Base-by-base conservation (phyloP, 768 basidiomycete genomes). In the Trametes coccinea region DNA sequence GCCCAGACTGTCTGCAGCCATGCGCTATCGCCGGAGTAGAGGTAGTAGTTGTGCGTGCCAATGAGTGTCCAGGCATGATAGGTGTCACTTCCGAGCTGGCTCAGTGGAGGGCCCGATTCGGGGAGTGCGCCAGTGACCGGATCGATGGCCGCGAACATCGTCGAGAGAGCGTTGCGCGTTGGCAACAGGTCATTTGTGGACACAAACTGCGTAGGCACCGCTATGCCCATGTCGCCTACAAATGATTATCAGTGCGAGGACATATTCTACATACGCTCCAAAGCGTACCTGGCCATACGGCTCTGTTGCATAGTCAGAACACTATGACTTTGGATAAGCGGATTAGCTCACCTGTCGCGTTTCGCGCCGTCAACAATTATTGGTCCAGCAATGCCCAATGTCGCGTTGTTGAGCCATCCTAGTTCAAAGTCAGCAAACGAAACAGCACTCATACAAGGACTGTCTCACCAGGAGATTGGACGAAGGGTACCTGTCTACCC, bases 331-430 rank as follows among this genome's bases (percentile, higher is more conserved):
- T 44, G 43, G 34, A 7, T 8, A 40, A 1, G 27, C 43, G 29
- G 10, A 1, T 37, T 44, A 8, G 5, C 74, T 50, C 53, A 79
- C 80, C 84, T 75, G 65, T 85, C 84, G 11, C 84, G 80, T 66
- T 86, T 85, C 6, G 84, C 84, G 3, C 82, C 82, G 62, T 86
- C 84, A 3, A 86, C 83, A 53, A 86, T 83, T 44, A 85, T 85
- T 5, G 85, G 83, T 0, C 84, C 83, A 5, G 80, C 82, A 9
- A 84, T 76, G 3, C 84, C 84, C 2, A 84, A 73, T 0, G 75
- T 79, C 4, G 82, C 83, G 58, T 83, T 80, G 65, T 85, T 84
- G 29, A 75, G 76, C 84, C 84, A 86, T 27, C 75, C 83, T 80
- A 56, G 27, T 43, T 43, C 31, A 10, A 45, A 41, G 11, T 30